These are phyloP conservation scores for Torrubiella hemipterigena DNA, from an alignment of 2,329 filamentous ascomycete species.

Conservation along the genomic window DNA sequence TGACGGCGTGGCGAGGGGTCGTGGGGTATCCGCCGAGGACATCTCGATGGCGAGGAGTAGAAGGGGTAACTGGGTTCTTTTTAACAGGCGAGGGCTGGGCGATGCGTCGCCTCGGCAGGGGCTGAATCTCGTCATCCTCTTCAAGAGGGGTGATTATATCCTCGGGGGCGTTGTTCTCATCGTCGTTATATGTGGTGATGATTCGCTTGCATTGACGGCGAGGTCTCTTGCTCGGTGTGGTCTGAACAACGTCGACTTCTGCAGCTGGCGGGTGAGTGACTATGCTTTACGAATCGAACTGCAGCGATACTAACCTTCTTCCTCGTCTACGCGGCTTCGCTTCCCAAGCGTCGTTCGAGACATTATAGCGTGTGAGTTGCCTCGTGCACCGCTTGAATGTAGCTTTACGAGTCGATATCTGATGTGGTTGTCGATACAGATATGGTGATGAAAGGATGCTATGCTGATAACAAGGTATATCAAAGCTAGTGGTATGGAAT, in stretches of 20 bases:
- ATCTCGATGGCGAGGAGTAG: constrained; percentile 70
- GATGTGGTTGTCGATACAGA: not conserved
- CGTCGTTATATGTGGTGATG: constrained; percentile 40
- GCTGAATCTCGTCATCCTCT: constrained; percentile 21
- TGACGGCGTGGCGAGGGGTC: constrained; percentile 76
- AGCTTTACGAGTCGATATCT: too few species aligned
- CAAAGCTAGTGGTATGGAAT: too few species aligned
- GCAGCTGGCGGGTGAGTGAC: constrained; percentile 6
- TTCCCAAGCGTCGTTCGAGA: constrained; percentile 12
- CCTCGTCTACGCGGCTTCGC: constrained; percentile 10
- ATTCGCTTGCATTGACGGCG: constrained; percentile 28
- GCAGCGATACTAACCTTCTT: constrained; percentile 10
- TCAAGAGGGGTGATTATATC: constrained; percentile 20
- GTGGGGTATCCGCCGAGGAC: constrained; percentile 58
- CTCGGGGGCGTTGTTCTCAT: constrained; percentile 51
- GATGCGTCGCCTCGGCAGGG: constrained; percentile 14
- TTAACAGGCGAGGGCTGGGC: constrained; percentile 18
- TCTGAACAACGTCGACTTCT: too few species aligned
- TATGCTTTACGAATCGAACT: not conserved
- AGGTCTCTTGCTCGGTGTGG: constrained; percentile 33
- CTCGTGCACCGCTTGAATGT: constrained; percentile 3
- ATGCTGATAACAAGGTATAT: too few species aligned
- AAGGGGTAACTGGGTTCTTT: constrained; percentile 51
- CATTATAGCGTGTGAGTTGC: constrained; percentile 7
- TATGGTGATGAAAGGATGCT: not conserved